Evolutionary conservation across 371 early-diverging fungal genomes (phyloP), one percentile per base, ranked within the genome.

Genomic region (Lichtheimia ornata): DNA sequence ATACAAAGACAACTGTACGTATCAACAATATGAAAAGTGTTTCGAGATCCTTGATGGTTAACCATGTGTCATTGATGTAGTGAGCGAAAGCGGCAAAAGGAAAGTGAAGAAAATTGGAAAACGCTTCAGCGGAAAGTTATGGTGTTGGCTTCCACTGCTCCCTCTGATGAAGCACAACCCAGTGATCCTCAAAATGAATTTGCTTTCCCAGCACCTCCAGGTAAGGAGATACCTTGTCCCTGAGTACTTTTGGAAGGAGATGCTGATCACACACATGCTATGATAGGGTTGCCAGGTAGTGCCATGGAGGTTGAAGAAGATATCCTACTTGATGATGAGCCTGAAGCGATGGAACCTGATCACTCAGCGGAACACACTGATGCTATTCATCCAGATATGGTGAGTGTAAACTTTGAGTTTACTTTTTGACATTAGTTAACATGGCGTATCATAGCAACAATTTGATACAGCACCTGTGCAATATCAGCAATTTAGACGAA

Each of bases 101-200:
- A 94, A 35, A 81, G 92, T 55, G 95, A 95, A 51, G 93, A 93
- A 7, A 78, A 83, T 47, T 95, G 95, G 95, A 77, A 80, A n/a
- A 85, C 70, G 57, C 69, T 95, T 43, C 94, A 94, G 61, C 63
- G 81, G 28, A 77, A 75, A 56, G 44, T 61, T 27, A 22, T 3
- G 20, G 54, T 12, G 0, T 57, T 50, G 28, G 41, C 52, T n/a
- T 56, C 54, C 63, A 51, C 57, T 4, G 24, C 56, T 7, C 40
- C 47, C 5, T 35, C 50, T 13, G 17, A 13, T 24, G 47, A 42
- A 15, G 47, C 5, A 22, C 18, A 18, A 7, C n/a, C n/a, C 17
- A 47, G 47, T 22, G 47, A 47, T n/a, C 1, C 35, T 9, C n/a
- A n/a, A n/a, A 35, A 17, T 40, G 54, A 40, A 3, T 63, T 50